Percentiles rank a stretch among this genome's conserved stretches.
Evolutionary conservation across 2,329 filamentous ascomycete species (phyloP).

Genomic region (Colletotrichum sp.): DNA sequence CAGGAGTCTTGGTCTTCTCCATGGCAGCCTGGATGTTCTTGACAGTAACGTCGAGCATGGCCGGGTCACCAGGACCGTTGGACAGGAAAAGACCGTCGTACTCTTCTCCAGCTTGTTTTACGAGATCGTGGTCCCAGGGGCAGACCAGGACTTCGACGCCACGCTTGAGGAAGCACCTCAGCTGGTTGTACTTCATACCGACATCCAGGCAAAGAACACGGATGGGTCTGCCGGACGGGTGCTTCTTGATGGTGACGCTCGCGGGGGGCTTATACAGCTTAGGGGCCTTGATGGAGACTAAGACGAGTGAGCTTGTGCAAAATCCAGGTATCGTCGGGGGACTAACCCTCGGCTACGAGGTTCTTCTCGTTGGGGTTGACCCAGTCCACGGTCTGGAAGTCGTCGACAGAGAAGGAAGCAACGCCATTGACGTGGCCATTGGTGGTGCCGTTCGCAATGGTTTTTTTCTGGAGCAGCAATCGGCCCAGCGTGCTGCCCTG

Average conservation of each 20-base stretch:
- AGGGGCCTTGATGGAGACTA: constrained; percentile 88
- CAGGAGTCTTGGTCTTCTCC: constrained; percentile 79
- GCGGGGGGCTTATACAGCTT: constrained; percentile 83
- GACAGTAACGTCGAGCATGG: constrained; percentile 80
- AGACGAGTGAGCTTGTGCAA: constrained; percentile 41
- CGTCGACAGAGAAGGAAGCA: constrained; percentile 29
- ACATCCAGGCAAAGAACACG: constrained; percentile 94
- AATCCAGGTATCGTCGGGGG: constrained; percentile 15
- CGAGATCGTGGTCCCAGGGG: constrained; percentile 95
- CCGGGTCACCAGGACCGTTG: constrained; percentile 95
- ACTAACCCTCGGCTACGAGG: constrained; percentile 90
- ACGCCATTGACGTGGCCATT: constrained; percentile 30
- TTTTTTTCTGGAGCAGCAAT: constrained; percentile 74
- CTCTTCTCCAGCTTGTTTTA: constrained; percentile 74
- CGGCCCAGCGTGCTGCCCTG: constrained; percentile 96
- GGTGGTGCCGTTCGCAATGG: constrained; percentile 47
- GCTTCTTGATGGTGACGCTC: constrained; percentile 71
- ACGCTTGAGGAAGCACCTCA: constrained; percentile 88
- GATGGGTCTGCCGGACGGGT: constrained; percentile 85
- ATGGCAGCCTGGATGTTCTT: constrained; percentile 79
- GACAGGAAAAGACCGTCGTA: constrained; percentile 98
- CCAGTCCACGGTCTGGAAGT: constrained; percentile 87
- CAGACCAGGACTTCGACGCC: constrained; percentile 94
- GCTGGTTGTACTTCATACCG: constrained; percentile 97
- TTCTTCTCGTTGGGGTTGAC: constrained; percentile 91